Evolutionary conservation across 1,284 basidiomycete genomes (phyloP).

Genomic region (Tylopilus sp.): DNA sequence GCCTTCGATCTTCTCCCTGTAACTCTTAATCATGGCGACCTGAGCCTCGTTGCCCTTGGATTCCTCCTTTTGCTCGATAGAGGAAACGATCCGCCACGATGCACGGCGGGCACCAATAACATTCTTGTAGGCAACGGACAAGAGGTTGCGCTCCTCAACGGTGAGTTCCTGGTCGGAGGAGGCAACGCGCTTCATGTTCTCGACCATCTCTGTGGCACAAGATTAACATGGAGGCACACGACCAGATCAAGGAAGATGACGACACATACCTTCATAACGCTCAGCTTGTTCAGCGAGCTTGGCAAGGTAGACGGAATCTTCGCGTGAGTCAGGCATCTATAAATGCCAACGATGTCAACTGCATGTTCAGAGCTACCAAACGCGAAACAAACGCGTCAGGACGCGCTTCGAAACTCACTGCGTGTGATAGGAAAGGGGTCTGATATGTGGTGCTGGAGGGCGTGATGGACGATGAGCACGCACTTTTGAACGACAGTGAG

Average conservation of each 20-base stretch:
- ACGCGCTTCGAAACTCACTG: conserved; percentile 37
- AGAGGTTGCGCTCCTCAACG: conserved; percentile 98
- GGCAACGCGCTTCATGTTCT: conserved; percentile 98
- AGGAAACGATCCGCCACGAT: conserved; percentile 98
- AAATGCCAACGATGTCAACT: conserved; percentile 22
- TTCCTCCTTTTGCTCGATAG: conserved; percentile 99
- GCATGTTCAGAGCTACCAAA: conserved; percentile 11
- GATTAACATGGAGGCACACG: conserved; percentile 12
- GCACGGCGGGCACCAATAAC: conserved; percentile 99
- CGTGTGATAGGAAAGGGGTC: conserved; percentile 19
- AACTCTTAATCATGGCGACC: conserved; percentile 98
- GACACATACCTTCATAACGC: conserved; percentile 89
- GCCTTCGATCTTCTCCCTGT: conserved; percentile 97
- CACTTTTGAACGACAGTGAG: conserved; percentile 30
- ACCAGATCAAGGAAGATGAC: neutral
- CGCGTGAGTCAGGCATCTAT: conserved; percentile 83
- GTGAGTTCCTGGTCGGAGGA: conserved; percentile 97
- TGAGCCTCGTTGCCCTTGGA: conserved; percentile 98
- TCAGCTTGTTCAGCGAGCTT: conserved; percentile 99
- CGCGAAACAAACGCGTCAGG: conserved; percentile 33
- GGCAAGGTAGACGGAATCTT: conserved; percentile 98
- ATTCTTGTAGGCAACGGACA: conserved; percentile 99
- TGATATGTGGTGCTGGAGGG: conserved; percentile 16
- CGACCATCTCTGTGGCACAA: conserved; percentile 81
- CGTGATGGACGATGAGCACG: conserved; percentile 31